These are phyloP conservation scores for Oryza glumipatula DNA, from an alignment of 176 grass and related monocot genomes.

Conservation along the genomic window DNA sequence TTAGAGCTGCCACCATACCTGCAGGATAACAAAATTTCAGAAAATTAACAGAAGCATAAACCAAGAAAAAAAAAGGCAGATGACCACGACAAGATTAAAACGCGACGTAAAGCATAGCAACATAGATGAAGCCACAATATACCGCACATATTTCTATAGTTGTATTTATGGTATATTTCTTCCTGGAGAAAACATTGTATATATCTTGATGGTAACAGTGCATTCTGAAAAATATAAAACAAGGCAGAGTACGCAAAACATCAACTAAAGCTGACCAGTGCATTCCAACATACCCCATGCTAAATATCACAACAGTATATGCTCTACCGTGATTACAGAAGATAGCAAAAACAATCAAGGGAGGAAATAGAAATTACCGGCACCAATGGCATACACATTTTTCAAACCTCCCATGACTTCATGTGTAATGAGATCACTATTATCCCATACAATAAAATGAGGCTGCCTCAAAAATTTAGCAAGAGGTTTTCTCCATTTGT, in stretches of 20 bases:
- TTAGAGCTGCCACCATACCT: conserved; percentile 96
- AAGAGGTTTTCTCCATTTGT: conserved; percentile 96
- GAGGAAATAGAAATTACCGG: conserved; percentile 62
- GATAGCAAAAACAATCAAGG: conserved; percentile 19
- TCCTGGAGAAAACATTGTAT: not conserved
- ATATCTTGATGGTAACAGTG: not conserved
- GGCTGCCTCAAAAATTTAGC: conserved; percentile 98
- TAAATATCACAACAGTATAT: not conserved
- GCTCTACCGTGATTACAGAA: conserved; percentile 14
- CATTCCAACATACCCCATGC: conserved; percentile 29
- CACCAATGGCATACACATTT: conserved; percentile 97
- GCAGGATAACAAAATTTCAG: conserved; percentile 40
- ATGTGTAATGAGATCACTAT: conserved; percentile 90
- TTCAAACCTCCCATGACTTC: conserved; percentile 99
- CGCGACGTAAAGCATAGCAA: not conserved
- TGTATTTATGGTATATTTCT: not conserved
- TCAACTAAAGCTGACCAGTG: not conserved
- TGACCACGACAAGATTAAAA: not conserved
- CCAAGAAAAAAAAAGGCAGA: not conserved
- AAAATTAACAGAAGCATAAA: conserved; percentile 32
- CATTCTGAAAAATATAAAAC: conserved; percentile 1
- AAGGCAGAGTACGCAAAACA: not conserved
- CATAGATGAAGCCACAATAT: not conserved
- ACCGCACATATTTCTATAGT: conserved; percentile 19
- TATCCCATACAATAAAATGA: conserved; percentile 99